Evolutionary conservation across 129 eudicot genomes (phyloP).

Genomic region (Chrysanthemum seticuspe): DNA sequence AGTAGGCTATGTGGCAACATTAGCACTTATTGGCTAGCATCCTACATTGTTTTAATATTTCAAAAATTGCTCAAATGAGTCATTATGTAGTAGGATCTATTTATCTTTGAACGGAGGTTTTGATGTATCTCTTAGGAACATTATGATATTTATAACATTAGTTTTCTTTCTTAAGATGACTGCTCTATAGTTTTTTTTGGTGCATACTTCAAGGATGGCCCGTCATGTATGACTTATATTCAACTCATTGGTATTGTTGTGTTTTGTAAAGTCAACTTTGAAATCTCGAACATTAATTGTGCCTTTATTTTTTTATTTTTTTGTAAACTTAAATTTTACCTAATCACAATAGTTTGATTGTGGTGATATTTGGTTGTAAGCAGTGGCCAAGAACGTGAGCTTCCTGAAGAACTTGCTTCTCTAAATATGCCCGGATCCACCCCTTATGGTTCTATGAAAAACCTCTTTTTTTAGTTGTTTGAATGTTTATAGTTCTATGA

Average conservation of each 20-base stretch:
- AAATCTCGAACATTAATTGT: neutral
- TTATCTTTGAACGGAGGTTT: neutral
- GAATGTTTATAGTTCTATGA: no score
- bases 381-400: conserved; percentile 76
- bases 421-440: conserved; percentile 44
- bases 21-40: no score
- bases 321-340: neutral
- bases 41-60: no score
- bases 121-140: neutral
- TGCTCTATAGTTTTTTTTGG: neutral
- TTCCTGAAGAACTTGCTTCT: conserved; percentile 87
- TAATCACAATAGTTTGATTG: conserved; percentile 10
- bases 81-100: no score
- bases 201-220: neutral
- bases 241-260: neutral
- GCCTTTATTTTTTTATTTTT: neutral
- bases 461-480: no score
- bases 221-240: neutral
- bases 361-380: conserved; percentile 20
- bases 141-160: neutral
- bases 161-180: neutral
- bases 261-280: neutral
- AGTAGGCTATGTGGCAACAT: no score
- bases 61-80: no score
- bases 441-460: conserved; percentile 44